Evolutionary conservation across 805 yeast species (phyloP).

Genomic region (Clavispora vitiphila): DNA sequence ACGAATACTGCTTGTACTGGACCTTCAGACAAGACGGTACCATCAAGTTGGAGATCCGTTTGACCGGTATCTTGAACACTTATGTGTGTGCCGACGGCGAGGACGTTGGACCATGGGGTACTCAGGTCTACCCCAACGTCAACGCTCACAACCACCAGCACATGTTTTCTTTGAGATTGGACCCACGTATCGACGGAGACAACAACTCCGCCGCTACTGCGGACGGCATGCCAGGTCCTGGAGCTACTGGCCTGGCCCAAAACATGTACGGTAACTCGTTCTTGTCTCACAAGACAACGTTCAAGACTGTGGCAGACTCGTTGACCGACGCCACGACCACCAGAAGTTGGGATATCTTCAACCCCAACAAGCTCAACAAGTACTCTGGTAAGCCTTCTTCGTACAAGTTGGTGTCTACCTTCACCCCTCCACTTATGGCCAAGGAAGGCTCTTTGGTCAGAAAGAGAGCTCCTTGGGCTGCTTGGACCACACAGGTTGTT

Average conservation of each 20-base stretch:
- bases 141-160: conserved; percentile 89
- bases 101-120: conserved; percentile 71
- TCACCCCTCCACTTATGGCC: conserved; percentile 69
- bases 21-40: conserved; percentile 80
- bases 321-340: conserved; percentile 59
- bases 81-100: conserved; percentile 61
- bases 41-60: conserved; percentile 70
- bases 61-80: conserved; percentile 81
- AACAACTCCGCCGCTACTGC: conserved; percentile 66
- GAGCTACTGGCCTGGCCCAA: conserved; percentile 59
- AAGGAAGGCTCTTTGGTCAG: conserved; percentile 68
- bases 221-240: conserved; percentile 59
- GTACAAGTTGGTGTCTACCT: conserved; percentile 71
- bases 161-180: conserved; percentile 69
- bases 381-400: conserved; percentile 73
- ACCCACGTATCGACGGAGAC: conserved; percentile 79
- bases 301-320: conserved; percentile 65
- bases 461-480: conserved; percentile 83
- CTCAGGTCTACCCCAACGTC: conserved; percentile 72
- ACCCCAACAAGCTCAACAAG: conserved; percentile 61
- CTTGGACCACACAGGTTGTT: conserved; percentile 59
- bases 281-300: conserved; percentile 57
- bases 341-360: conserved; percentile 74
- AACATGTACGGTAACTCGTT: conserved; percentile 79
- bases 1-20: conserved; percentile 83